These are phyloP conservation scores for Coemansia sp. DNA, from an alignment of 192 early-diverging fungal species.

Conservation along the genomic window DNA sequence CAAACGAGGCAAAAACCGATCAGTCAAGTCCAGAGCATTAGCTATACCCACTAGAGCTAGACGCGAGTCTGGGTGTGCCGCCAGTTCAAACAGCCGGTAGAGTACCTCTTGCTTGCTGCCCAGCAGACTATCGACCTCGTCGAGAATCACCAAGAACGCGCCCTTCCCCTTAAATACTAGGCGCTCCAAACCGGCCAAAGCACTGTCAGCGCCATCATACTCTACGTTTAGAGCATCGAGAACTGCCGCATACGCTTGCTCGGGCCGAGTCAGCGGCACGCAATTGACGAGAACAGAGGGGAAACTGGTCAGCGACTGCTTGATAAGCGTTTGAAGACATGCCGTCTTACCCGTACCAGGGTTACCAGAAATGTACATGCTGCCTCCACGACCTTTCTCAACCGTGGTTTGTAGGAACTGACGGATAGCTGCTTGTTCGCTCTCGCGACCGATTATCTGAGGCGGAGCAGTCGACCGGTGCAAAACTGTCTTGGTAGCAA, in stretches of 20 bases:
- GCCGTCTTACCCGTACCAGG: conserved; percentile 98
- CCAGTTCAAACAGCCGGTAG: conserved; percentile 83
- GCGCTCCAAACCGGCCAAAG: conserved; percentile 59
- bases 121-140: conserved; percentile 91
- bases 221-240: conserved; percentile 54
- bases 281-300: conserved; percentile 77
- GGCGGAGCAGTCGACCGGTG: conserved; percentile 52
- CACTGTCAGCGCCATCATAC: conserved; percentile 41
- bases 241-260: conserved; percentile 69
- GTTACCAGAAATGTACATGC: conserved; percentile 85
- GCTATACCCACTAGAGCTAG: conserved; percentile 90
- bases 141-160: conserved; percentile 72
- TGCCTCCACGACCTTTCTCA: conserved; percentile 54
- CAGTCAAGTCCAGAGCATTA: conserved; percentile 91
- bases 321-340: conserved; percentile 64
- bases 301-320: conserved; percentile 39
- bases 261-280: conserved; percentile 77
- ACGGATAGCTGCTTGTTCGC: conserved; percentile 41
- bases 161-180: conserved; percentile 57
- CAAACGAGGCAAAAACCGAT: conserved; percentile 85
- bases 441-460: conserved; percentile 50
- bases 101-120: conserved; percentile 81
- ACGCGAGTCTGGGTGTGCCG: conserved; percentile 59
- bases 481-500: conserved; percentile 34
- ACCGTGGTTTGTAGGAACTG: conserved; percentile 39